Evolutionary conservation across 306 rosid species (phyloP).

Genomic region (barrel medic (Medicago truncatula)): MtrunA17r5.0-ANR NC_053042.1:17262001-17262500

Average conservation of each 20-base stretch:
- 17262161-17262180: not conserved
- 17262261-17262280: too few relatives aligned
- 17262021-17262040: too few relatives aligned
- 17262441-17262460: not conserved
- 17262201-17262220: not conserved
- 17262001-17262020: too few relatives aligned
- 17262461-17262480: not conserved
- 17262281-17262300: not conserved
- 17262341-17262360: conserved; percentile 66
- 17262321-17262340: conserved; percentile 48
- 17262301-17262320: not conserved
- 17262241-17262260: not conserved
- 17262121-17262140: not conserved
- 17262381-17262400: conserved; percentile 53
- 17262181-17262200: not conserved
- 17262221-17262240: not conserved
- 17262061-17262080: too few relatives aligned
- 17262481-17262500: not conserved
- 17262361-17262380: conserved; percentile 58
- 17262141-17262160: not conserved
- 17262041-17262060: too few relatives aligned
- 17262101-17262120: not conserved
- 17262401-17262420: not conserved
- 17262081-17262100: too few relatives aligned
- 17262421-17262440: not conserved